Evolutionary conservation across 163 green algal species (phyloP).

Genomic region (Chlorella variabilis): DNA sequence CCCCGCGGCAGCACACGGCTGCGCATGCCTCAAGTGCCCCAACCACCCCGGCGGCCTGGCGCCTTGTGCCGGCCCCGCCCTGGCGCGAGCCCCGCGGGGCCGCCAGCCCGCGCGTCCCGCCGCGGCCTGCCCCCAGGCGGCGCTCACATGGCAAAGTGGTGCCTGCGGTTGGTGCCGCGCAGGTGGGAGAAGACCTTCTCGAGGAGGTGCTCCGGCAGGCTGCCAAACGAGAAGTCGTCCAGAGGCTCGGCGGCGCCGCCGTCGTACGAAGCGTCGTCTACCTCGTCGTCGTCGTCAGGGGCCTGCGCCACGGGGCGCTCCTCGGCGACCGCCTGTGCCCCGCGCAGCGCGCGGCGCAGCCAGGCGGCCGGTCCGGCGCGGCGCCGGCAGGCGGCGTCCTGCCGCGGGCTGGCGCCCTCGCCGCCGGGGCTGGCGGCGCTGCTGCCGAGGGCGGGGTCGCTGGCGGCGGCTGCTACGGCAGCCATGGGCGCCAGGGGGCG

Average conservation of each 20-base stretch:
- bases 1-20: too few relatives aligned
- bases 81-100: too few relatives aligned
- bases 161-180: slow-evolving; percentile 20
- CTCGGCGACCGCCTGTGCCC: slow-evolving; percentile 7
- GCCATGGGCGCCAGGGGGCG: neutral
- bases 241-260: neutral
- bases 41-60: too few relatives aligned
- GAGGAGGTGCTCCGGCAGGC: slow-evolving; percentile 35
- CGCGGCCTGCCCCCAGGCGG: too few relatives aligned
- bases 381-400: neutral
- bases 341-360: slow-evolving; percentile 19
- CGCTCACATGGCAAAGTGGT: slow-evolving; percentile 46
- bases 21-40: too few relatives aligned
- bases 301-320: neutral
- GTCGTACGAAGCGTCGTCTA: slow-evolving; percentile 6
- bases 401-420: neutral
- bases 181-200: slow-evolving; percentile 46
- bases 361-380: neutral
- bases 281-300: neutral
- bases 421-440: neutral
- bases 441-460: neutral
- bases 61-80: too few relatives aligned
- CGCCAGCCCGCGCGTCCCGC: too few relatives aligned
- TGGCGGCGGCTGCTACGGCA: neutral
- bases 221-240: neutral